phyloP scores from a whole-genome alignment of 768 basidiomycete species.

The Kockovaella imperatae region DNA sequence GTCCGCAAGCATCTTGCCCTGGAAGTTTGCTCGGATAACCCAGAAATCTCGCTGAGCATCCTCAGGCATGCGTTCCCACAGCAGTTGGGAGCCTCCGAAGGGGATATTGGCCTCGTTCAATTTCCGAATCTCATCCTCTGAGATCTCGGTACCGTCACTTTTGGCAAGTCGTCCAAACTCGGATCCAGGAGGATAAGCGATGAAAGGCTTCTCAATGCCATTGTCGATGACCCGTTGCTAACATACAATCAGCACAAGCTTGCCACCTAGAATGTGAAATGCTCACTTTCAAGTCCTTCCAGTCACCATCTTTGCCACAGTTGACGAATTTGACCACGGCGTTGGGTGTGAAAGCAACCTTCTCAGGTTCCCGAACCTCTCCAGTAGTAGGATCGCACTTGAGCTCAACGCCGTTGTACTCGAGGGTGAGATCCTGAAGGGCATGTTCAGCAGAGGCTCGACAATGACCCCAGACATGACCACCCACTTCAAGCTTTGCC shows the following conservation, averaged over 20 bases:
- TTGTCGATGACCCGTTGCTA: slow-evolving; percentile 20
- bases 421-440: slow-evolving; percentile 22
- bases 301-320: slow-evolving; percentile 40
- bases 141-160: slow-evolving; percentile 25
- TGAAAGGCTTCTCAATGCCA: slow-evolving; percentile 41
- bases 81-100: slow-evolving; percentile 34
- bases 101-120: slow-evolving; percentile 36
- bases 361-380: slow-evolving; percentile 28
- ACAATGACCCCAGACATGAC: background rate
- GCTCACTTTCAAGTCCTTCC: slow-evolving; percentile 45
- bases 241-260: slow-evolving; percentile 12
- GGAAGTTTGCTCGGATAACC: slow-evolving; percentile 42
- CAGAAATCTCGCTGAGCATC: slow-evolving; percentile 43
- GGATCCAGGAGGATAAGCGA: slow-evolving; percentile 41
- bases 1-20: slow-evolving; percentile 38
- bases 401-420: slow-evolving; percentile 39
- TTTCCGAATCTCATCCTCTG: slow-evolving; percentile 32
- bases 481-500: slow-evolving; percentile 10
- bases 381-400: slow-evolving; percentile 34
- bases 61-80: slow-evolving; percentile 35
- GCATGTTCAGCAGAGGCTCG: slow-evolving; percentile 4
- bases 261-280: background rate
- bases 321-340: slow-evolving; percentile 41
- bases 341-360: slow-evolving; percentile 31
- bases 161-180: slow-evolving; percentile 38